Evolutionary conservation across 2,329 filamentous ascomycete genomes (phyloP), one percentile per base, ranked within the genome.

Genomic region (Exophiala viscosa): DNA sequence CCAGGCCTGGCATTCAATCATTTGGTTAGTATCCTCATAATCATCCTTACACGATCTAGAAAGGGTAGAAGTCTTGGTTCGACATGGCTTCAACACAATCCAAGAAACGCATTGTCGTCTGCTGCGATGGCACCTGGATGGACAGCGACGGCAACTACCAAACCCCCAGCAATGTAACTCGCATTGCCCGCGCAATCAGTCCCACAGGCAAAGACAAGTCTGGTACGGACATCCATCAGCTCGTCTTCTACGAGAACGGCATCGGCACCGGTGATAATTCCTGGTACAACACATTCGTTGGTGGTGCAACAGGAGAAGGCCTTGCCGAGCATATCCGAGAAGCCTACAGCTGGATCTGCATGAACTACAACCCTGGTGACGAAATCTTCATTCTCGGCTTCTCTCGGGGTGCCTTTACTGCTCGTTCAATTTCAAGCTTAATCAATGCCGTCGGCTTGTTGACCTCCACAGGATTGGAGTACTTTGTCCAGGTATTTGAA

Each of bases 351-450:
- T 70, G 68, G 51, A 55, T 69, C 39, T 66, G 66, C 15, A 60
- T 63, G 13, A 69, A 70, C 51, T 70, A 70, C 53, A 61, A 63
- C 17, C 50, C 56, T 2, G 69, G 66, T 3, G 69, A 71, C 53
- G 68, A 71, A 54, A 69, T 71, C 31, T 64, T 67, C 47, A 55
- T 71, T 5, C 41, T 70, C 20, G 69, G 69, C 8, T 71, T 71
- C 45, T 70, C 67, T 3, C 62, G 69, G 6, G 69, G 69, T 15
- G 68, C 69, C 8, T 71, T 70, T 52, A 70, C 68, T 6, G 69
- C 67, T 10, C 63, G 69, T 49, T 66, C 62, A 11, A 67, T 71
- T 40, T 67, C 67, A 41, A 64, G 65, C 20, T 50, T 71, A 36
- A 69, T 70, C 51, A 62, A 59, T 9, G 61, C 64, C 6, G 62